These are phyloP conservation scores for Cladorrhinum samala DNA, from an alignment of 495 filamentous ascomycete species.

Conservation along the genomic window DNA sequence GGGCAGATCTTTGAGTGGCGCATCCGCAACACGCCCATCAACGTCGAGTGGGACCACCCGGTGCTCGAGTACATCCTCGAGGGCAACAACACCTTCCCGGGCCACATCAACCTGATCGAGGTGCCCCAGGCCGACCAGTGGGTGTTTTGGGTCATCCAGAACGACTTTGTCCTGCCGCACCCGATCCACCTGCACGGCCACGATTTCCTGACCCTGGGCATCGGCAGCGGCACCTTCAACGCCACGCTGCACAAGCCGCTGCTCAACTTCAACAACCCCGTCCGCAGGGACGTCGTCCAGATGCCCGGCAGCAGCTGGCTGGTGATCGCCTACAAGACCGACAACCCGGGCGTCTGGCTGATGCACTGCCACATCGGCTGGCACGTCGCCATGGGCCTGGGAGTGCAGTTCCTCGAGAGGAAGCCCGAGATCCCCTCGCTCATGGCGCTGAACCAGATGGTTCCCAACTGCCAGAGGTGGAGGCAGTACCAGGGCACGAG, in stretches of 20 bases:
- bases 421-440: conserved; percentile 31
- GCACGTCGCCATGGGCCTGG: conserved; percentile 44
- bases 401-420: conserved; percentile 42
- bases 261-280: conserved; percentile 36
- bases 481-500: conserved; percentile 28
- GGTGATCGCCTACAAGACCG: conserved; percentile 41
- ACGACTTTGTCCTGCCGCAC: conserved; percentile 28
- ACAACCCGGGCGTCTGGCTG: conserved; percentile 43
- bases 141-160: conserved; percentile 35
- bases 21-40: conserved; percentile 25
- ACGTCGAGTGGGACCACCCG: conserved; percentile 33
- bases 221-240: conserved; percentile 36
- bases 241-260: conserved; percentile 11
- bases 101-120: conserved; percentile 25
- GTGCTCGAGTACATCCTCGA: conserved; percentile 28
- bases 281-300: conserved; percentile 32
- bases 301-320: conserved; percentile 32
- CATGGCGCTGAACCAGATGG: conserved; percentile 28
- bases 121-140: conserved; percentile 23
- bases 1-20: conserved; percentile 30
- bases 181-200: conserved; percentile 56
- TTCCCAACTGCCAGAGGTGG: conserved; percentile 39
- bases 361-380: conserved; percentile 48
- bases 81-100: conserved; percentile 25
- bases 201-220: conserved; percentile 51